phyloP scores from a whole-genome alignment of 306 rosid species.

The Datisca glomerata region DNA sequence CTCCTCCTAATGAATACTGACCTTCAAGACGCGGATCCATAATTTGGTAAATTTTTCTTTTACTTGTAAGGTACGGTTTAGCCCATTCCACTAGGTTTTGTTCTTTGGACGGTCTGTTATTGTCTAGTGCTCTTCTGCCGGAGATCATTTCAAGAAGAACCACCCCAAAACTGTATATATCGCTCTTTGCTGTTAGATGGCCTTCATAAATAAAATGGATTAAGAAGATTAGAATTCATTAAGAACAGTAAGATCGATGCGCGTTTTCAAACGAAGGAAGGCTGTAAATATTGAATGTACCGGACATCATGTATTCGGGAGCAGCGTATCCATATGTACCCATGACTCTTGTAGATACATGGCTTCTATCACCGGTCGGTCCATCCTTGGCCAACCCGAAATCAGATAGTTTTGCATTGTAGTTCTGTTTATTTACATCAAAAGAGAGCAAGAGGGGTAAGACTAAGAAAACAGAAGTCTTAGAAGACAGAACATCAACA shows the following conservation, averaged over 20 bases:
- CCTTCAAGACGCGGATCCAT: constrained; percentile 76
- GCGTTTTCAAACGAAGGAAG: no score
- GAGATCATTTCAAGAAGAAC: constrained; percentile 84
- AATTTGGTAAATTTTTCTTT: constrained; percentile 57
- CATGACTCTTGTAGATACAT: constrained; percentile 96
- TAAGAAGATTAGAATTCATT: constrained; percentile 15
- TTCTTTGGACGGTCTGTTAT: constrained; percentile 67
- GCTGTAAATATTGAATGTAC: no score
- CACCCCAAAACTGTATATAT: constrained; percentile 87
- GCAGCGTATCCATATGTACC: constrained; percentile 98
- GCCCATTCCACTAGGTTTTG: constrained; percentile 85
- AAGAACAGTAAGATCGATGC: no score
- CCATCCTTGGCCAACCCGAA: constrained; percentile 98
- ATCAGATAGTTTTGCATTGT: constrained; percentile 80
- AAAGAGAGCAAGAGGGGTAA: constrained; percentile 1
- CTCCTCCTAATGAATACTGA: constrained; percentile 48
- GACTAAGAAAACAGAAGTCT: constrained; percentile 14
- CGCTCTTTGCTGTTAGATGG: constrained; percentile 81
- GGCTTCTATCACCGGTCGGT: constrained; percentile 70
- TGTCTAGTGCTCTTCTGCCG: constrained; percentile 73
- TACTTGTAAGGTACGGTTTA: constrained; percentile 74
- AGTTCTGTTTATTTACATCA: constrained; percentile 33
- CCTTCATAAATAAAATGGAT: constrained; percentile 47
- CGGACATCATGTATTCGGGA: constrained; percentile 96
- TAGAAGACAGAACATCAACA: constrained; percentile 9